Base-by-base conservation (phyloP, 768 basidiomycete species). In the Coprinellus micaceus region DNA sequence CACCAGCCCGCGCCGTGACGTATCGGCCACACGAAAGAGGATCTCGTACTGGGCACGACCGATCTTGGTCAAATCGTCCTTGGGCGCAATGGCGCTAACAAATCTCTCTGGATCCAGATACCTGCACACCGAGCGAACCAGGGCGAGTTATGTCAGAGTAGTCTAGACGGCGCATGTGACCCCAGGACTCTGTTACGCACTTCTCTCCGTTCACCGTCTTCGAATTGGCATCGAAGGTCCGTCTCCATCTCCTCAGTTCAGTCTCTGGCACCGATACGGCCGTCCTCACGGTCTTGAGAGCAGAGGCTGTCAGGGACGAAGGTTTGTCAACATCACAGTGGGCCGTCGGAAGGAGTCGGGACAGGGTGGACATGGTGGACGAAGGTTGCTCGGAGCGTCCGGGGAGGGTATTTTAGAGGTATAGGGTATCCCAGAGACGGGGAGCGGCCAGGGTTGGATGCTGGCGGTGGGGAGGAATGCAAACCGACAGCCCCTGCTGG, bases 61-160 rank as follows among this genome's bases (percentile, higher is more conserved):
- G 63, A 98, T 95, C 71, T 88, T 91, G 54, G 84, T 80, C 63
- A 94, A 79, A 76, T 96, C 94, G 30, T 82, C 85, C 47, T 82
- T 81, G 2, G 96, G 94, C 29, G 90, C 94, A 69, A 98, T 95
- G 52, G 97, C 95, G 69, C 92, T 91, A 63, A 98, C 89, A 71
- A 99, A 99, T 64, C 86, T 86, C 28, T 94, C 88, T 33, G 80
- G 76, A 72, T 93, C 89, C 46, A 99, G 79, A 69, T 84, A 96
- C 72, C 95, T 98, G 62, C 26, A 58, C 37, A 68, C 54, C 56
- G 53, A 55, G 45, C 40, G 47, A 41, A 58, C 47, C 47, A 49
- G 47, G 30, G 47, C 47, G 21, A 53, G 46, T 52, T 58, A 58
- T 55, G 54, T 58, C 33, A 55, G 50, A 29, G 51, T 29, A 44